Conservation (phyloP, 148 eudicot genomes). For the Camellia sinensis region DNA sequence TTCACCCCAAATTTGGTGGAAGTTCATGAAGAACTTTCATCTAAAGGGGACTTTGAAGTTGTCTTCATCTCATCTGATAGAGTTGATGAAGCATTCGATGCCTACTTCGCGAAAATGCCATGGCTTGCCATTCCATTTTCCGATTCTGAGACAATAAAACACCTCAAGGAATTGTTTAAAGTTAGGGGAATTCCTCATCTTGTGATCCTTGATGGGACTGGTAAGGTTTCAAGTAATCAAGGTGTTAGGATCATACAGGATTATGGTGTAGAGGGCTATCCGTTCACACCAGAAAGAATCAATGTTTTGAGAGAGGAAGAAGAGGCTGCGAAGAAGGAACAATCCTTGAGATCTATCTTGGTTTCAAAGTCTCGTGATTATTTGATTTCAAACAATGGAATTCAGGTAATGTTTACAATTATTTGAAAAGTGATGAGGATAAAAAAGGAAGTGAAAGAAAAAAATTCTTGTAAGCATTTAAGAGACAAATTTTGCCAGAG, state of each 20-base stretch:
- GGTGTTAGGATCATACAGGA: constrained; percentile 45
- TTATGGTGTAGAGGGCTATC: constrained; percentile 38
- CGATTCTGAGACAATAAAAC: constrained; percentile 27
- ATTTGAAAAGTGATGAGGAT: too few relatives aligned
- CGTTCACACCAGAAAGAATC: constrained; percentile 41
- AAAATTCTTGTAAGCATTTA: too few relatives aligned
- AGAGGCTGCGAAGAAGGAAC: constrained; percentile 43
- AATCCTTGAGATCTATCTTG: constrained; percentile 43
- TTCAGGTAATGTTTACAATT: constrained; percentile 24
- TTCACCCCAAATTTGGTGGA: constrained; percentile 47
- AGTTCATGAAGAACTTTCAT: constrained; percentile 36
- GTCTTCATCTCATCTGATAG: constrained; percentile 46
- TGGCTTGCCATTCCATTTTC: constrained; percentile 56
- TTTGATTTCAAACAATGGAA: constrained; percentile 37
- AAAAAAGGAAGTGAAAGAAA: too few relatives aligned
- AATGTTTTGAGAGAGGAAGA: constrained; percentile 44
- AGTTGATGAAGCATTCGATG: constrained; percentile 43
- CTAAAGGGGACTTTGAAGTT: constrained; percentile 43
- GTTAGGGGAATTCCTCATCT: constrained; percentile 55
- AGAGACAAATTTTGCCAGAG: too few relatives aligned
- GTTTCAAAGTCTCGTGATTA: constrained; percentile 42
- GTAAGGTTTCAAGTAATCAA: constrained; percentile 37
- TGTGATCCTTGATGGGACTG: constrained; percentile 38
- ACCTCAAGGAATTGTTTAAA: constrained; percentile 27
- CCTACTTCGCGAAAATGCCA: constrained; percentile 53